Evolutionary conservation across 305 asterid species (phyloP).

Genomic region (Fraxinus sp.): DNA sequence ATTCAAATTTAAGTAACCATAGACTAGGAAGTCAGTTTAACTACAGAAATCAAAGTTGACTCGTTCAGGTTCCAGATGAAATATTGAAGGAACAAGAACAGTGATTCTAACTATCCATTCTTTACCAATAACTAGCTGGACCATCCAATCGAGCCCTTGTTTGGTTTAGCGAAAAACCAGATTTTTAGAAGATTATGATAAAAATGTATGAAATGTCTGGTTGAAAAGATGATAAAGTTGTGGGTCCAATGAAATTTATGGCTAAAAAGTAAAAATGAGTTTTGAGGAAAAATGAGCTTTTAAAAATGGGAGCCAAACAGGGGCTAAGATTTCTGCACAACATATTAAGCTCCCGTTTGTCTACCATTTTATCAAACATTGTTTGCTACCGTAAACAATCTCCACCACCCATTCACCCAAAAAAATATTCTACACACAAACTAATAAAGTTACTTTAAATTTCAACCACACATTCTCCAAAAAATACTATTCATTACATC

Average conservation of each 20-base stretch:
- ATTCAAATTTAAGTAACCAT: not conserved
- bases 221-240: not conserved
- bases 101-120: not conserved
- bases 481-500: no score
- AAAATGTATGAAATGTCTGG: not conserved
- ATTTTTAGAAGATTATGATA: not conserved
- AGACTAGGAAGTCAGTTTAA: not conserved
- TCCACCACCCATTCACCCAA: no score
- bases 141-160: not conserved
- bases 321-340: not conserved
- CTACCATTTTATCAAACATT: no score
- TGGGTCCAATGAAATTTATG: not conserved
- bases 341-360: not conserved
- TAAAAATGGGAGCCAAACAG: not conserved
- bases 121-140: not conserved
- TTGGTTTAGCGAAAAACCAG: not conserved
- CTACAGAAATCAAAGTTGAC: not conserved
- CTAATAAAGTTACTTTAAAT: no score
- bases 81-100: not conserved
- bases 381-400: no score
- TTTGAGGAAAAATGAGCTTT: not conserved
- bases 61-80: not conserved
- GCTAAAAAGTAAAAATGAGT: not conserved
- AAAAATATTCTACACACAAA: no score
- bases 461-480: no score